Evolutionary conservation across 2,329 filamentous ascomycete genomes (phyloP).

Genomic region (Ophiocordyceps camponoti-leonardi): DNA sequence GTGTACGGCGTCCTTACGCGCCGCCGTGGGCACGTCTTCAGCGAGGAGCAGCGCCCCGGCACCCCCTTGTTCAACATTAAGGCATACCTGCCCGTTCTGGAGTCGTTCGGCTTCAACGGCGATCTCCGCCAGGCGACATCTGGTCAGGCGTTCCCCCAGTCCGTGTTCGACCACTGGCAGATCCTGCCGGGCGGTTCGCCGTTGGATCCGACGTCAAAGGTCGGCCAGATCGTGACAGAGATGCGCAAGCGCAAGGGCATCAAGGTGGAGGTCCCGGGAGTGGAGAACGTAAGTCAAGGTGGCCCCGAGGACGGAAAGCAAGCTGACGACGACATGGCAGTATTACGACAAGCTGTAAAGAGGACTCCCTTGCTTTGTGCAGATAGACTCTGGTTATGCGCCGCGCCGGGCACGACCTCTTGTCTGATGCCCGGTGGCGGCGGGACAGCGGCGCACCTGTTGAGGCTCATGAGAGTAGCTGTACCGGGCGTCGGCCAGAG

Average conservation of each 20-base stretch:
- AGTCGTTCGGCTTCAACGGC: constrained; percentile 97
- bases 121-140: constrained; percentile 87
- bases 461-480: constrained; percentile 8
- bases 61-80: constrained; percentile 99
- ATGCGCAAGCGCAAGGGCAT: constrained; percentile 99
- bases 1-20: constrained; percentile 98
- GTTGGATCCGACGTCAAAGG: constrained; percentile 66
- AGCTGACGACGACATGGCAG: constrained; percentile 27
- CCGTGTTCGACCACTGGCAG: constrained; percentile 98
- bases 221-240: constrained; percentile 64
- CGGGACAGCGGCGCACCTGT: constrained; percentile 13
- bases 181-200: constrained; percentile 85
- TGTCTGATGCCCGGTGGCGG: constrained; percentile 21
- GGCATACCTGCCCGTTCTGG: constrained; percentile 89
- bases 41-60: constrained; percentile 93
- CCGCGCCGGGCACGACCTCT: constrained; percentile 19
- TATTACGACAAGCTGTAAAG: constrained; percentile 98
- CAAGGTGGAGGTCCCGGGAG: constrained; percentile 84
- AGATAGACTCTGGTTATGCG: constrained; percentile 28
- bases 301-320: not conserved
- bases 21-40: constrained; percentile 97
- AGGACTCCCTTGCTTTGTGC: constrained; percentile 19
- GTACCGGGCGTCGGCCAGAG: constrained; percentile 6
- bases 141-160: constrained; percentile 97
- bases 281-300: constrained; percentile 70